phyloP scores from a whole-genome alignment of 2,329 filamentous ascomycete species.

The Botrytis paeoniae region DNA sequence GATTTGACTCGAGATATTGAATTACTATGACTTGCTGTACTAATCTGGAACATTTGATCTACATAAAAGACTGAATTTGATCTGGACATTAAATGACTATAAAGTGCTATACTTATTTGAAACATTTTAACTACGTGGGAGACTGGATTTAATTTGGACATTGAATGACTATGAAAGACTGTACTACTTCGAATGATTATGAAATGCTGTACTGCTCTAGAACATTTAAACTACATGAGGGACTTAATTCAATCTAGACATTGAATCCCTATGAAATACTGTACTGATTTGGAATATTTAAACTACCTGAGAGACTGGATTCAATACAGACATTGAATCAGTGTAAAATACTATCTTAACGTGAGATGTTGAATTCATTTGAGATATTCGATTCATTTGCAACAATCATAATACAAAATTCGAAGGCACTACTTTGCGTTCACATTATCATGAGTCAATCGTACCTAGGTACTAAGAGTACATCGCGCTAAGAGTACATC shows the following conservation, averaged over 20 bases:
- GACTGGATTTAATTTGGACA: neutral
- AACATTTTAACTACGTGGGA: fast-evolving
- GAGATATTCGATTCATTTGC: neutral
- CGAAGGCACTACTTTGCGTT: neutral
- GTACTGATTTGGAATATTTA: neutral
- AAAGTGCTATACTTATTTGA: fast-evolving
- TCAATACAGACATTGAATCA: too few relatives aligned
- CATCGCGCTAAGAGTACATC: neutral
- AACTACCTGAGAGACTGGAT: fast-evolving
- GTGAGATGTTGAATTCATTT: neutral
- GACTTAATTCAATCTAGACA: fast-evolving
- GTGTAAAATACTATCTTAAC: fast-evolving
- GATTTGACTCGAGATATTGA: neutral
- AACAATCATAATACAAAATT: neutral
- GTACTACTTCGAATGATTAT: too few relatives aligned
- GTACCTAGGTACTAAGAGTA: neutral
- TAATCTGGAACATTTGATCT: neutral
- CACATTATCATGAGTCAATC: neutral
- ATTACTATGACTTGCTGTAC: neutral
- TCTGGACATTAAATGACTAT: neutral
- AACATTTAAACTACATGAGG: neutral
- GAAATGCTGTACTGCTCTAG: neutral
- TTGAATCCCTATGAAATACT: fast-evolving
- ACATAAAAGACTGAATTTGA: fast-evolving
- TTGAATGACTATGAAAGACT: too few relatives aligned